Evolutionary conservation across 1,139 yeast species (phyloP), one percentile per base, ranked within the genome.

Genomic region (Yamadazyma diddensiae): DNA sequence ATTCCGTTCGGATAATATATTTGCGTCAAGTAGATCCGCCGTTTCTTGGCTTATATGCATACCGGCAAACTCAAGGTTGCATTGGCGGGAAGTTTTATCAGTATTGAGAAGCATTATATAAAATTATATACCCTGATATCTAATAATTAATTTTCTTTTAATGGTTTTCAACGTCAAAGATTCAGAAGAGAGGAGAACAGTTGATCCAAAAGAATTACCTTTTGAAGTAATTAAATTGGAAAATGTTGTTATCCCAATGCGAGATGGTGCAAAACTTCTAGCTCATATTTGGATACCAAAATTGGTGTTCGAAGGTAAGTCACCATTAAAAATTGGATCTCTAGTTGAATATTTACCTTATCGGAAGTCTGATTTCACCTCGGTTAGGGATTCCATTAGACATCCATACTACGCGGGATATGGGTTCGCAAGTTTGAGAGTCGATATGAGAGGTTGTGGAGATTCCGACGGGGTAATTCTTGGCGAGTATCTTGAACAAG

Each of bases 371-470:
- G 70, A 55, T 36, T 49, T 62, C 35, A 65, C 72, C 1, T 50
- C 62, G n/a, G 53, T 59, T 27, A 47, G 71, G 45, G 72, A 65
- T 39, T 49, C 65, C 1, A 56, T 65, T 21, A 51, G 71, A 38
- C 71, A 65, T 40, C 65, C 70, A 2, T 65, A 55, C 45, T 65
- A 60, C 39, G 69, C 71, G 1, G 70, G 68, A 10, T 55, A 61
- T 38, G 72, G 72, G 0, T 50, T 65, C 23, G 67, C 66, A 1
- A 61, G 66, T 3, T 49, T 65, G 35, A 47, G 71, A 46, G 57
- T 65, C 13, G 71, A 65, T 38, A 65, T 65, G 67, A 53, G 72
- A 43, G 72, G 72, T 20, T 39, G 59, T 7, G 57, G 67, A 15
- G 60, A 63, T 27, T 63, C 70, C 2, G 70, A 58, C 38, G 69